Percentiles rank a stretch among this genome's conserved stretches.
phyloP scores from a whole-genome alignment of 169 alveolate species.

The Babesia gibsoni region DNA sequence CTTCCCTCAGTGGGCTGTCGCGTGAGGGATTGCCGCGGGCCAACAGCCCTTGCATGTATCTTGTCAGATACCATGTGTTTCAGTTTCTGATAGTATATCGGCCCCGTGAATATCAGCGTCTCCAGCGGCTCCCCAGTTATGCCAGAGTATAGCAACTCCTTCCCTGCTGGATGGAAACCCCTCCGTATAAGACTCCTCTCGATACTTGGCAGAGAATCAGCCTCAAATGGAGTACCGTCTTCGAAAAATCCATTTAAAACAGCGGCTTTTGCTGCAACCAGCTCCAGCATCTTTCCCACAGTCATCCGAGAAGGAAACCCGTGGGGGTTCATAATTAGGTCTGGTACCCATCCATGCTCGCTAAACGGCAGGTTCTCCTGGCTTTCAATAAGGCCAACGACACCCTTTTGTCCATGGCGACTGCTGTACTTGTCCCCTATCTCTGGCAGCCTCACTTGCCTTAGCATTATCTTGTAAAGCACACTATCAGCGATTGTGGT shows the following conservation, averaged over 20 bases:
- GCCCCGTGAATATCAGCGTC: slow-evolving; percentile 96
- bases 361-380: slow-evolving; percentile 98
- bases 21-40: slow-evolving; percentile 97
- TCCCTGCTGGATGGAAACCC: slow-evolving; percentile 92
- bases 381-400: slow-evolving; percentile 96
- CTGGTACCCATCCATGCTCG: slow-evolving; percentile 99
- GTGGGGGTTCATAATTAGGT: slow-evolving; percentile 99
- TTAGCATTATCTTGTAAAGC: slow-evolving; percentile 87
- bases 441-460: slow-evolving; percentile 96
- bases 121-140: slow-evolving; percentile 98
- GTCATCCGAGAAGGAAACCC: slow-evolving; percentile 99
- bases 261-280: slow-evolving; percentile 95
- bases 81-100: slow-evolving; percentile 97
- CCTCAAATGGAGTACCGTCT: slow-evolving; percentile 98
- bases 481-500: slow-evolving; percentile 88
- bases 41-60: slow-evolving; percentile 99
- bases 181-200: slow-evolving; percentile 82
- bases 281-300: slow-evolving; percentile 98
- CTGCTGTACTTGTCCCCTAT: slow-evolving; percentile 97
- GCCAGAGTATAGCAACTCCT: slow-evolving; percentile 96
- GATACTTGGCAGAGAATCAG: slow-evolving; percentile 87
- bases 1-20: slow-evolving; percentile 99
- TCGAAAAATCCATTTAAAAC: slow-evolving; percentile 91
- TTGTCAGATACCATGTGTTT: slow-evolving; percentile 99
- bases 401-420: slow-evolving; percentile 99